Conservation (phyloP, 768 basidiomycete genomes). For the Strobilomyces confusus region DNA sequence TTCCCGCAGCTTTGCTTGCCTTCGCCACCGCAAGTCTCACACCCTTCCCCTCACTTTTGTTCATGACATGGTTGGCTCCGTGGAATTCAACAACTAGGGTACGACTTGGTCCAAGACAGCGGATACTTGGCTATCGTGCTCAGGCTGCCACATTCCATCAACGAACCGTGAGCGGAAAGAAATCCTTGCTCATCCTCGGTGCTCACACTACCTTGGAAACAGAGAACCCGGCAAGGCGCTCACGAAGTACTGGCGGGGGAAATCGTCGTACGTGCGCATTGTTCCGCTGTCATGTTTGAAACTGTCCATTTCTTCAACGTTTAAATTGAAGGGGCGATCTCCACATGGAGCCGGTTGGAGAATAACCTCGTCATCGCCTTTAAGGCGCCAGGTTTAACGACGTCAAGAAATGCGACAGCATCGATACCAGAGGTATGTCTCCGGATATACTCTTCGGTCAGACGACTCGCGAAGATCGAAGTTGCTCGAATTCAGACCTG, state of each 20-base stretch:
- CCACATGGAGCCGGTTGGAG: too few relatives aligned
- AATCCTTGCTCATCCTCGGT: background rate
- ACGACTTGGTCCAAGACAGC: conserved; percentile 17
- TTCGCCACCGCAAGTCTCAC: too few relatives aligned
- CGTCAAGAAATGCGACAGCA: background rate
- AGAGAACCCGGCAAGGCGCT: background rate
- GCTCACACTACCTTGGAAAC: background rate
- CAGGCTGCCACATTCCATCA: background rate
- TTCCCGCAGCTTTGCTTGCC: too few relatives aligned
- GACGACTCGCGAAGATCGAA: too few relatives aligned
- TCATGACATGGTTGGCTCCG: too few relatives aligned
- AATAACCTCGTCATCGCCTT: conserved; percentile 28
- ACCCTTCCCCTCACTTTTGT: background rate
- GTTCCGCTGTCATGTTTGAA: background rate
- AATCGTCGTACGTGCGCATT: background rate
- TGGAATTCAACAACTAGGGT: background rate
- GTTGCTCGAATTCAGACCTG: too few relatives aligned
- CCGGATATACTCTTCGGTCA: too few relatives aligned
- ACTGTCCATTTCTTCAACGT: too few relatives aligned
- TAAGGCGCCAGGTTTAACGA: too few relatives aligned
- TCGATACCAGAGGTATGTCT: background rate
- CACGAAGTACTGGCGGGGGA: conserved; percentile 4
- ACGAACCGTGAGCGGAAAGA: conserved; percentile 4
- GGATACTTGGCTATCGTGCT: conserved; percentile 18
- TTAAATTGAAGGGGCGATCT: too few relatives aligned